Evolutionary conservation across 2,329 filamentous ascomycete species (phyloP).

Genomic region (Xylariaceae sp.): DNA sequence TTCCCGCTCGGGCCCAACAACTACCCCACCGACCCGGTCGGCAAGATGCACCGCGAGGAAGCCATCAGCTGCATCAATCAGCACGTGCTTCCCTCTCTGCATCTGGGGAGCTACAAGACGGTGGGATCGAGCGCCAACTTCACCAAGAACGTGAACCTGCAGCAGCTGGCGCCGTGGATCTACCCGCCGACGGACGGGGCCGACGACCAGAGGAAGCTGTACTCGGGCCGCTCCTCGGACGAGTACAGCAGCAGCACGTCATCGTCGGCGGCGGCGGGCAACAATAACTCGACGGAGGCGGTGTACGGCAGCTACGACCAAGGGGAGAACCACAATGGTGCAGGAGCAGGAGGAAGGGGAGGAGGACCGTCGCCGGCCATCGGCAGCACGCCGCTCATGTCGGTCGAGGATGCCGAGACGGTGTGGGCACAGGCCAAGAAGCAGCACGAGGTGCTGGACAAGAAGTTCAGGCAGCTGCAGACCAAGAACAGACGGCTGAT

Average conservation of each 20-base stretch:
- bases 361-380: conserved; percentile 33
- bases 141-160: conserved; percentile 45
- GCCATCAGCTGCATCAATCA: conserved; percentile 65
- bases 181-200: conserved; percentile 42
- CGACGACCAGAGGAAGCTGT: conserved; percentile 33
- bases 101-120: conserved; percentile 43
- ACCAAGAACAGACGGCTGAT: conserved; percentile 27
- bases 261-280: conserved; percentile 11
- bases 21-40: conserved; percentile 51
- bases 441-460: conserved; percentile 31
- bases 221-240: conserved; percentile 22
- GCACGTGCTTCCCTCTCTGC: conserved; percentile 57
- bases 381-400: conserved; percentile 51
- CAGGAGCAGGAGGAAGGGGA: no score
- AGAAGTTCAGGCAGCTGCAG: conserved; percentile 30
- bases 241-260: conserved; percentile 20
- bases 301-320: conserved; percentile 30
- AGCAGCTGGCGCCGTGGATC: conserved; percentile 52
- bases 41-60: conserved; percentile 62
- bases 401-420: conserved; percentile 57
- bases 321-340: conserved; percentile 18
- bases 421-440: conserved; percentile 37
- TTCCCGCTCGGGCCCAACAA: conserved; percentile 47
- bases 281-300: conserved; percentile 16
- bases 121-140: conserved; percentile 37